Evolutionary conservation across 306 rosid species (phyloP).

Genomic region (Benincasa hispida): DNA sequence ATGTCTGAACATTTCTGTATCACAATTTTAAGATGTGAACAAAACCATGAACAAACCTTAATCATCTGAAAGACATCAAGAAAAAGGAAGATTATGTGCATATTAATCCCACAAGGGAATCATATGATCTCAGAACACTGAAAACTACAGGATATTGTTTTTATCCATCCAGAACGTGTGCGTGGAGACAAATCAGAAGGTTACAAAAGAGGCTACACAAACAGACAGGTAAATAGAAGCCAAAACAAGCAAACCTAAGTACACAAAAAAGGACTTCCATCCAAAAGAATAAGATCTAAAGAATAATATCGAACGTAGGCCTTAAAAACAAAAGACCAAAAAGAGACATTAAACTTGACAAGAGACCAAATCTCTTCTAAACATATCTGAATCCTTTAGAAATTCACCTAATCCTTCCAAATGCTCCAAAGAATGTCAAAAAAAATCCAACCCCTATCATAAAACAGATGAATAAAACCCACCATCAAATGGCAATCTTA

Average conservation of each 20-base stretch:
- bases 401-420: background rate
- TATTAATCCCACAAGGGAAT: background rate
- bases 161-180: background rate
- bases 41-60: background rate
- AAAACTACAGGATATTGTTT: background rate
- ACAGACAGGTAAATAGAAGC: background rate
- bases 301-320: background rate
- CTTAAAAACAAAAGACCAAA: background rate
- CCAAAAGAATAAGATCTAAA: background rate
- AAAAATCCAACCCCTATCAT: background rate
- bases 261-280: background rate
- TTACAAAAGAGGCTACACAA: background rate
- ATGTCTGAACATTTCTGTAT: conserved; percentile 30
- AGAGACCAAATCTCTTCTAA: background rate
- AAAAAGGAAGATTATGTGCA: background rate
- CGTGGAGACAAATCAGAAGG: background rate
- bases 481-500: background rate
- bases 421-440: background rate
- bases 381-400: background rate
- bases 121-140: background rate
- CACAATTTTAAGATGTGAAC: background rate
- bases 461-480: background rate
- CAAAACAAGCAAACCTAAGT: background rate
- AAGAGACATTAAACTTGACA: background rate
- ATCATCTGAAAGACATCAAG: background rate